Percentiles rank a stretch among this genome's conserved stretches.
These are phyloP conservation scores for Cyberlindnera mississippiensis DNA, from an alignment of 805 yeast species.

Conservation along the genomic window DNA sequence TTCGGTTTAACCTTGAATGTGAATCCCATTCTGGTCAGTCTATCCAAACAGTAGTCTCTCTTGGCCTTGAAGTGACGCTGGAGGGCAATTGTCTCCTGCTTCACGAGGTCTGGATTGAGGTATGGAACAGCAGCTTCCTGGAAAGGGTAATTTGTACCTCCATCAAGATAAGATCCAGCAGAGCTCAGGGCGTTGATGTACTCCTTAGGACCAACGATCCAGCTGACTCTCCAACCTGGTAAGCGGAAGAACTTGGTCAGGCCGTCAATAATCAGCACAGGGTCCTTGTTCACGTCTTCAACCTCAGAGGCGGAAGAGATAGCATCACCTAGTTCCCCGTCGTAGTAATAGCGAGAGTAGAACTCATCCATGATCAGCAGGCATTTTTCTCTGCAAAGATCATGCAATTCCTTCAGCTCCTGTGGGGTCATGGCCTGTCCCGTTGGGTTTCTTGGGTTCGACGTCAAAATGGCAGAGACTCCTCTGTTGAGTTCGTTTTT, in stretches of 20 bases:
- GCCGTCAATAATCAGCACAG: slow-evolving; percentile 57
- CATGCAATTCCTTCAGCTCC: slow-evolving; percentile 46
- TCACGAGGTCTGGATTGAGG: slow-evolving; percentile 47
- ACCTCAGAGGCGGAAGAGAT: slow-evolving; percentile 48
- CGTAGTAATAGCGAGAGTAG: slow-evolving; percentile 54
- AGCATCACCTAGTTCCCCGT: slow-evolving; percentile 50
- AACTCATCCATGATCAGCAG: slow-evolving; percentile 62
- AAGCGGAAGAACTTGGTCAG: slow-evolving; percentile 57
- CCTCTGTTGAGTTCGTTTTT: slow-evolving; percentile 52
- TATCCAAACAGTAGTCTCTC: slow-evolving; percentile 49
- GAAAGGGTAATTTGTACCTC: slow-evolving; percentile 59
- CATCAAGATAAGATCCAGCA: slow-evolving; percentile 58
- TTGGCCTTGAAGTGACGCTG: slow-evolving; percentile 54
- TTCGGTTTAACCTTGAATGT: slow-evolving; percentile 46
- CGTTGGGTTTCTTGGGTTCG: slow-evolving; percentile 62
- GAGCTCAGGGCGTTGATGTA: slow-evolving; percentile 51
- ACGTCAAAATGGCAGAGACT: slow-evolving; percentile 53
- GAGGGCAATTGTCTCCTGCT: slow-evolving; percentile 51
- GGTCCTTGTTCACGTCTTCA: slow-evolving; percentile 53
- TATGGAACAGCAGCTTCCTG: slow-evolving; percentile 56
- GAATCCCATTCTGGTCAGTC: slow-evolving; percentile 53
- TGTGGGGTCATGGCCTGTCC: slow-evolving; percentile 47
- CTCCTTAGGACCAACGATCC: slow-evolving; percentile 61
- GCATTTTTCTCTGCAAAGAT: slow-evolving; percentile 47
- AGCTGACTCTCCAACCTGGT: slow-evolving; percentile 63